These are phyloP conservation scores for Ceriops zippeliana DNA, from an alignment of 345 rosid species.

Conservation along the genomic window DNA sequence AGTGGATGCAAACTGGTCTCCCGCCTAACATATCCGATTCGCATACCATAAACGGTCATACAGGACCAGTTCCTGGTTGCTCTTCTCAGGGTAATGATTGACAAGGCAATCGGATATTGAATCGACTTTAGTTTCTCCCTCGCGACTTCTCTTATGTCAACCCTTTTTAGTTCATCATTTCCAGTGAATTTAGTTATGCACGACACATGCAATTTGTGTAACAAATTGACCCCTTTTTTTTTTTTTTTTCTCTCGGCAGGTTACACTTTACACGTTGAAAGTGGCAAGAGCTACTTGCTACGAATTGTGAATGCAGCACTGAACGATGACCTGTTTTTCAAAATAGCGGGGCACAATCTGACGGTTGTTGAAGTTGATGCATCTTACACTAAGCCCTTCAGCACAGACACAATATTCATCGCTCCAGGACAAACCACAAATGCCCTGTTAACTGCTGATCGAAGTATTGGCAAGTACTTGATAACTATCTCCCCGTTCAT, in stretches of 20 bases:
- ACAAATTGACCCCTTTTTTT: not conserved
- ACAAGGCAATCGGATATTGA: not conserved
- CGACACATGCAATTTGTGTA: too few relatives aligned
- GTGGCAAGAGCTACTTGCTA: constrained; percentile 57
- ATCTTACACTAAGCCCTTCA: constrained; percentile 52
- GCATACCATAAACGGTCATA: constrained; percentile 64
- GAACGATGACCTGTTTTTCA: constrained; percentile 76
- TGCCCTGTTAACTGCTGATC: constrained; percentile 48
- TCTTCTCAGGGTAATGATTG: constrained; percentile 47
- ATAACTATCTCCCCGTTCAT: constrained; percentile 69
- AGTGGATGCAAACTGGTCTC: constrained; percentile 42
- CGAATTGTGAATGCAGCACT: constrained; percentile 59
- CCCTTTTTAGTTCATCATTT: too few relatives aligned
- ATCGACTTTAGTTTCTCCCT: too few relatives aligned
- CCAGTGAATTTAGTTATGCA: too few relatives aligned
- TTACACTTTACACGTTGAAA: constrained; percentile 49
- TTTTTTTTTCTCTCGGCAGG: constrained; percentile 19
- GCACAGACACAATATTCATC: constrained; percentile 48
- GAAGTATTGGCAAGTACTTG: constrained; percentile 42
- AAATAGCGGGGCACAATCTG: constrained; percentile 54
- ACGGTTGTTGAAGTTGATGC: constrained; percentile 72
- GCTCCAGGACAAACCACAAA: constrained; percentile 84
- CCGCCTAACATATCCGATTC: constrained; percentile 74
- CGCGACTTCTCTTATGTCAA: not conserved
- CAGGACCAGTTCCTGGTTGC: constrained; percentile 56